Evolutionary conservation across 176 grass and related monocot genomes (phyloP), one percentile per base, ranked within the genome.

Genomic region (Bothriochloa decipiens): DNA sequence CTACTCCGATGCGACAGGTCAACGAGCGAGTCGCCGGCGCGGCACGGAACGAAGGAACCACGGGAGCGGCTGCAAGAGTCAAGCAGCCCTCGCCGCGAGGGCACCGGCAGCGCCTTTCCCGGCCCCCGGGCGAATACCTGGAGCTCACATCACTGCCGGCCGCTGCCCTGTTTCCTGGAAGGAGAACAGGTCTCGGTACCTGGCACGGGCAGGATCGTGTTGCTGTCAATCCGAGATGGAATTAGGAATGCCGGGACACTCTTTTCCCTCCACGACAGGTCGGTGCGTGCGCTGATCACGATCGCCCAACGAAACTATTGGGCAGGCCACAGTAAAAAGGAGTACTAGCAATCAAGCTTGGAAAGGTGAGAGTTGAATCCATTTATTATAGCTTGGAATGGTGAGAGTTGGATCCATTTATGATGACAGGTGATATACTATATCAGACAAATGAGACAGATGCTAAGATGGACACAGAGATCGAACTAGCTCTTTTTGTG

Each of bases 21-120:
- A 81, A 20, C 66, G 33, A 18, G 79, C 47, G 4, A 37, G 35
- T 71, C 80, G 67, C 8, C 16, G 26, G 13, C 67, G 79, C 47
- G 33, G 65, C 22, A 8, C 42, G 63, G 42, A n/a, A 5, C 18
- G 52, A 58, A 22, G 2, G 8, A 58, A 11, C 55, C 52, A 57
- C 79, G 65, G 46, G 50, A 15, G 46, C 65, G 10, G 29, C 9
- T 15, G 63, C 10, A 20, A 27, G 18, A 40, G 66, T 41, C 66
- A 57, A 57, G 15, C 2, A 57, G 15, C 2, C 80, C 80, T 71
- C 66, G 80, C 80, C 49, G 80, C 37, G 32, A 71, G 67, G 80
- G 66, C 67, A 60, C 80, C 49, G 66, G 66, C 65, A 81, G 18
- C 13, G 17, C 3, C 23, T 49, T 49, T 46, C 11, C 43, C 45